Evolutionary conservation across 495 filamentous ascomycete species (phyloP), one percentile per base, ranked within the genome.

Genomic region (Pseudotulostoma volvatum): DNA sequence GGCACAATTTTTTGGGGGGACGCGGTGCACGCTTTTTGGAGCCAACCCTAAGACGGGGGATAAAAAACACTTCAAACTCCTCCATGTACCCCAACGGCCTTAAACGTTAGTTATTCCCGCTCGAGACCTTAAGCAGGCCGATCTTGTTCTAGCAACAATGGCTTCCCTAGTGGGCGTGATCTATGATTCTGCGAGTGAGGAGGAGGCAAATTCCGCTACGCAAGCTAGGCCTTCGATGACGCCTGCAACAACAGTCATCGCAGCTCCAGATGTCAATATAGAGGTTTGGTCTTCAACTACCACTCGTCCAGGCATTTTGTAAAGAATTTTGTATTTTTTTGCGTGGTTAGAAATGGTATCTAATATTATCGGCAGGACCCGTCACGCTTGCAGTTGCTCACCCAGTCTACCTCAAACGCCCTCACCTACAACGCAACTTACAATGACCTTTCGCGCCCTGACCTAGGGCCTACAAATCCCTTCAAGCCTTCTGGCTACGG

Each of bases 381-480:
- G 36, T 67, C 69, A 44, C 64, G 64, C 31, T 61, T 71, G 51
- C 68, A 69, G 41, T 61, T 74, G 51, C 65, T 74, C 37, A 61
- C 67, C 38, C 71, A 73, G 33, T 61, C 69, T 39, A 68, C 63
- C 0, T 68, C 68, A 13, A 60, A 56, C 37, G 60, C 68, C 18
- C 56, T 74, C 33, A 68, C 67, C 31, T 72, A 68, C 55, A 74
- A 74, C 49, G 73, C 79, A 9, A 71, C 73, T 30, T 82, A 86
- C 56, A 75, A 77, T 36, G 77, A 84, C 45, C 68, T 93, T 25
- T 65, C 70, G 19, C 73, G 76, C 30, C 76, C 81, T 1, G 55
- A 61, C 0, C 66, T 81, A 46, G 84, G 84, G 3, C 85, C 85
- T 20, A 61, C 70, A 17, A 87, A 93, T 53, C 82, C 86, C n/a